Evolutionary conservation across 306 rosid genomes (phyloP).

Genomic region (Vigna angularis): DNA sequence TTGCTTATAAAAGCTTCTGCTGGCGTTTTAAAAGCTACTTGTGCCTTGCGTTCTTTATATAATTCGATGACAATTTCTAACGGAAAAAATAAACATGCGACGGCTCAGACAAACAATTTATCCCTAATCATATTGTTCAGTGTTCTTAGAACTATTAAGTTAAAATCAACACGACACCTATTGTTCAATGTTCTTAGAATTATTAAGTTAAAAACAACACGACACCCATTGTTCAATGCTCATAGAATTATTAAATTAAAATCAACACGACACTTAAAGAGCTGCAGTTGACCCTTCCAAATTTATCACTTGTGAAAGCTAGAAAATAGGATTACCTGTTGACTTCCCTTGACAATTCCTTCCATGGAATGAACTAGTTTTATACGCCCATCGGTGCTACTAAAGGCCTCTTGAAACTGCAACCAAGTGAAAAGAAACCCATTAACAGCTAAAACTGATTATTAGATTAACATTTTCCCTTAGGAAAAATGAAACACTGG

Average conservation of each 20-base stretch:
- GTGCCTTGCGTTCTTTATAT: background rate
- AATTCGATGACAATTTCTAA: background rate
- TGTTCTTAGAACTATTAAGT: background rate
- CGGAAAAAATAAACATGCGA: background rate
- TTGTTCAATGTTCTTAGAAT: background rate
- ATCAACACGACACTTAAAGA: conserved; percentile 26
- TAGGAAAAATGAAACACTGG: conserved; percentile 5
- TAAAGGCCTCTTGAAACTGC: conserved; percentile 91
- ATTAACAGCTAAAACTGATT: conserved; percentile 9
- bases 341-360: conserved; percentile 89
- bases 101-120: background rate
- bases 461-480: background rate
- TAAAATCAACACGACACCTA: conserved; percentile 22
- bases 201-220: background rate
- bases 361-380: conserved; percentile 90
- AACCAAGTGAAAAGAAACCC: conserved; percentile 26
- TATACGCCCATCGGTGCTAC: conserved; percentile 69
- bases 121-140: conserved; percentile 8
- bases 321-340: conserved; percentile 65
- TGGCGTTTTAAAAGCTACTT: background rate
- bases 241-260: background rate
- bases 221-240: background rate
- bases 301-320: conserved; percentile 16
- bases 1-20: conserved; percentile 3
- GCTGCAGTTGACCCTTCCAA: conserved; percentile 26